Base-by-base conservation (phyloP, 139 green algal species). In the Gonium pectorale region DNA sequence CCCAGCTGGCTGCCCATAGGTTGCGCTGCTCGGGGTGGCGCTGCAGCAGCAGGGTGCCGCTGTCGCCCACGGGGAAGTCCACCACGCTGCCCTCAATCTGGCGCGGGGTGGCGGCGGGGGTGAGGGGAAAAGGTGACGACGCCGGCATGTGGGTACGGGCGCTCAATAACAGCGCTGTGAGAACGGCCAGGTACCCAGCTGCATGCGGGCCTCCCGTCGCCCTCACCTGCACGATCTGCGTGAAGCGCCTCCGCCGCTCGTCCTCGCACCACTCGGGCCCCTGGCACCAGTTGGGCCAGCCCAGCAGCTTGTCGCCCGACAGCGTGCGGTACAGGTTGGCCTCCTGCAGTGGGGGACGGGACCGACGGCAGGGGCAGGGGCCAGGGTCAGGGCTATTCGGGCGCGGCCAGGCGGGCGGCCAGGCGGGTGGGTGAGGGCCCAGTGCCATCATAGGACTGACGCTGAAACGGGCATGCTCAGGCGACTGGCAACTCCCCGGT, bases 271-370 rank as follows among this genome's bases (percentile, higher is more conserved):
- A 81, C 35, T 54, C 52, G 22, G 54, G 8, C 3, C 17, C 33
- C 35, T 69, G 22, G 54, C 54, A 70, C 73, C 73, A 81, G 38
- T 68, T 60, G 54, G 73, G 73, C 73, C 73, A 81, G 37, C 73
- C 73, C 73, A 81, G 54, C 26, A 81, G 73, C 73, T 81, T 81
- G 54, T 81, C 54, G 54, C 73, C 73, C 38, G 33, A 24, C 51
- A 46, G 33, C 33, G 72, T 80, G 72, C 27, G 19, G 72, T 54
- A 68, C 67, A 73, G 38, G 33, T 33, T 22, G 11, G 22, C 40
- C 2, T 51, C 37, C 38, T 73, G 38, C 38, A 54, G 67, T 8
- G 17, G 63, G 22, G 19, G 31, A 29, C n/a, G 5, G 62, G 8
- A 19, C 6, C n/a, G n/a, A n/a, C 6, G 5, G 27, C n/a, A 11